These are phyloP conservation scores for Dioszegia crocea DNA, from an alignment of 768 basidiomycete species.

Conservation along the genomic window DNA sequence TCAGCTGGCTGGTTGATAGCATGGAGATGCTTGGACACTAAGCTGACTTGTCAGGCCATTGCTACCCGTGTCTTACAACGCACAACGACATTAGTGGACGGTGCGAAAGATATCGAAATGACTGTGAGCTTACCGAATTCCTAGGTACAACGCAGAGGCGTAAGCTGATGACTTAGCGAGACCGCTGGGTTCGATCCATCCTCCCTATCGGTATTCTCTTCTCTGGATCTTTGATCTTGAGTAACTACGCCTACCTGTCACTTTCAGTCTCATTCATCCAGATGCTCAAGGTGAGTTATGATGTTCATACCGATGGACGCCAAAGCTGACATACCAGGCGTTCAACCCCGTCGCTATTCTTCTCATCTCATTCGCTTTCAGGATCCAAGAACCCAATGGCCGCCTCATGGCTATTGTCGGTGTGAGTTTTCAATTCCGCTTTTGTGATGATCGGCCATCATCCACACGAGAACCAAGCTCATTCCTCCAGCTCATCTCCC, in stretches of 20 bases:
- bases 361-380: constrained; percentile 86
- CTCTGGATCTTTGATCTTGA: constrained; percentile 83
- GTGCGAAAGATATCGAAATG: constrained; percentile 57
- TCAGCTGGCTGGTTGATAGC: constrained; percentile 6
- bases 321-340: constrained; percentile 16
- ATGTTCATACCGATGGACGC: neutral
- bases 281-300: constrained; percentile 75
- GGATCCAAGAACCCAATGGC: constrained; percentile 78
- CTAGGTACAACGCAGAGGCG: neutral
- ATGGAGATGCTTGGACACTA: neutral
- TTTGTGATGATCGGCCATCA: too few species aligned
- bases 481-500: constrained; percentile 67
- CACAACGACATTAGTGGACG: constrained; percentile 48
- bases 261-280: constrained; percentile 91
- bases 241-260: constrained; percentile 89
- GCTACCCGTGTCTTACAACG: constrained; percentile 45
- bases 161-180: constrained; percentile 29
- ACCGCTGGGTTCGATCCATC: constrained; percentile 70
- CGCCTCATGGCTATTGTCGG: constrained; percentile 75
- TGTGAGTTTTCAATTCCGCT: constrained; percentile 43
- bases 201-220: constrained; percentile 92
- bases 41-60: constrained; percentile 32
- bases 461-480: neutral
- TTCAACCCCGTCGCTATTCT: constrained; percentile 54
- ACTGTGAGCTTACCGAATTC: constrained; percentile 48